Evolutionary conservation across 140 eudicot species (phyloP).

Genomic region (Cichorium intybus): DNA sequence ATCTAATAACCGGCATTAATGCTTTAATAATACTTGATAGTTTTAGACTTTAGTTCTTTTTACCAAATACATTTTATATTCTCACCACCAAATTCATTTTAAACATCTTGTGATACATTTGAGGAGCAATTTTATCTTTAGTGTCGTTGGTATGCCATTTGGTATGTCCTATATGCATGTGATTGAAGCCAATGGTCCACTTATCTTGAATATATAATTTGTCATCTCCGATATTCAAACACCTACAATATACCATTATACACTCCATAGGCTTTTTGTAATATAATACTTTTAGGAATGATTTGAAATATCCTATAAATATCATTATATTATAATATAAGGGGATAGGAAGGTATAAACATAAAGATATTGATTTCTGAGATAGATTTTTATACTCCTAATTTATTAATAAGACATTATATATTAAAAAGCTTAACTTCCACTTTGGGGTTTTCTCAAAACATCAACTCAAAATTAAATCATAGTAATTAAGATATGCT

Average conservation of each 20-base stretch:
- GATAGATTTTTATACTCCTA: too few relatives aligned
- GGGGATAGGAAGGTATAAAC: too few relatives aligned
- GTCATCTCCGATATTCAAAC: conserved; percentile 17
- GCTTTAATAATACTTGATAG: neutral
- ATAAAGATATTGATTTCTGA: too few relatives aligned
- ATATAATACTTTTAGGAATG: neutral
- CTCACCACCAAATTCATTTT: neutral
- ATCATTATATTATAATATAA: too few relatives aligned
- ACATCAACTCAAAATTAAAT: too few relatives aligned
- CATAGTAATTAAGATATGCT: too few relatives aligned
- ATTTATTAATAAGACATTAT: too few relatives aligned
- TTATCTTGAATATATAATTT: neutral
- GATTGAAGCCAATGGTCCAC: conserved; percentile 30
- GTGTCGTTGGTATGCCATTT: conserved; percentile 28
- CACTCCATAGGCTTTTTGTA: conserved; percentile 14
- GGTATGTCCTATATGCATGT: conserved; percentile 33
- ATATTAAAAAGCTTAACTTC: too few relatives aligned
- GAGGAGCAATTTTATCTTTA: conserved; percentile 23
- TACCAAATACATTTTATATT: too few relatives aligned
- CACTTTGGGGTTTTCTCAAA: too few relatives aligned
- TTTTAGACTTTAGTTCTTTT: too few relatives aligned
- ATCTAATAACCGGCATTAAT: neutral
- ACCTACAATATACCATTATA: conserved; percentile 11
- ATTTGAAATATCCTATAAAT: too few relatives aligned
- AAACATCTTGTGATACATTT: conserved; percentile 18